These are phyloP conservation scores for Naganishia friedmannii DNA, from an alignment of 768 basidiomycete genomes.

Conservation along the genomic window DNA sequence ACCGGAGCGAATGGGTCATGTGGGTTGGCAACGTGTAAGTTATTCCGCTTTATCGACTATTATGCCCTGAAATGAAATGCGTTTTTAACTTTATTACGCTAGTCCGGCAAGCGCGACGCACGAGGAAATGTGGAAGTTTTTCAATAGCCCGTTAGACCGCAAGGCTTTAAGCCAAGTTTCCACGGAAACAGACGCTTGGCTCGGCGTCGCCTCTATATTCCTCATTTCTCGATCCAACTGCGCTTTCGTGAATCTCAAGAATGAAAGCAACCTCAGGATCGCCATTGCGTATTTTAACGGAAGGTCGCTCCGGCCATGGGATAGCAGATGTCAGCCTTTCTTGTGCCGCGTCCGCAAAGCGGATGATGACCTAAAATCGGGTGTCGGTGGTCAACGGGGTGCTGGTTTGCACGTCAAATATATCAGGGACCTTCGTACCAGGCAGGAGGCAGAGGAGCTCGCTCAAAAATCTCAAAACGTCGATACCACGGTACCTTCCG, in stretches of 20 bases:
- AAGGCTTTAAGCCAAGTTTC: slow-evolving; percentile 32
- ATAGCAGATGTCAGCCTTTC: slow-evolving; percentile 69
- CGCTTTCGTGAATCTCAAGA: slow-evolving; percentile 85
- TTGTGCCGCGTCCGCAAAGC: slow-evolving; percentile 77
- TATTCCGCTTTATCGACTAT: background rate
- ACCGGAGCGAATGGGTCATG: slow-evolving; percentile 89
- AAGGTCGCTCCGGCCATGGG: slow-evolving; percentile 64
- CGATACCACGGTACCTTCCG: background rate
- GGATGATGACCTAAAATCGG: slow-evolving; percentile 82
- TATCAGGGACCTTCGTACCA: slow-evolving; percentile 61
- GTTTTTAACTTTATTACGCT: background rate
- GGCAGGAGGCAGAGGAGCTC: slow-evolving; percentile 49
- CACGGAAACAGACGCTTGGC: slow-evolving; percentile 39
- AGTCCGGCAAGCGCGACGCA: slow-evolving; percentile 66
- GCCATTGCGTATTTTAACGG: slow-evolving; percentile 77
- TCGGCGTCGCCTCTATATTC: slow-evolving; percentile 79
- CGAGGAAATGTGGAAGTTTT: slow-evolving; percentile 82
- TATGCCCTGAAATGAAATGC: background rate
- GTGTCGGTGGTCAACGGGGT: slow-evolving; percentile 87
- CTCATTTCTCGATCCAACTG: slow-evolving; percentile 92
- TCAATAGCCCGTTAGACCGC: slow-evolving; percentile 55
- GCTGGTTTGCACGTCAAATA: slow-evolving; percentile 78
- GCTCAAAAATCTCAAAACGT: background rate
- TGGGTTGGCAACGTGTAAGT: slow-evolving; percentile 81
- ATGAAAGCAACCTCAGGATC: slow-evolving; percentile 60